A percentile compares a stretch with the other conserved stretches of the same genome.
phyloP scores from a whole-genome alignment of 2,329 filamentous ascomycete genomes.

The Diplodia sapinea region DNA sequence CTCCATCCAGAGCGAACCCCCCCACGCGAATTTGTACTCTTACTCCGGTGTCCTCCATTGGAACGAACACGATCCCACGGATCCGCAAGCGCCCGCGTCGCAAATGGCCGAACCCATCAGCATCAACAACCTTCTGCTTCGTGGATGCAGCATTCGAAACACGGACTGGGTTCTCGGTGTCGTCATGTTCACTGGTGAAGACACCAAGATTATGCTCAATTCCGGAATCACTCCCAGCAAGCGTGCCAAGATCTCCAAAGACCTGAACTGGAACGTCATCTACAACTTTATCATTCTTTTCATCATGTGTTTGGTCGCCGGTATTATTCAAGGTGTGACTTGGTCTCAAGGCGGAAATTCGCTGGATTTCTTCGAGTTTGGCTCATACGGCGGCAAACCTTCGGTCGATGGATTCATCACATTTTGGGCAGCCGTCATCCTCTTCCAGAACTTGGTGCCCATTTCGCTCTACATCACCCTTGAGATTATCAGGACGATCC shows the following conservation, averaged over 20 bases:
- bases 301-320: conserved; percentile 85
- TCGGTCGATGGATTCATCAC: conserved; percentile 89
- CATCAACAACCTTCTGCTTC: conserved; percentile 93
- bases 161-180: conserved; percentile 95
- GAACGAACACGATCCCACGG: conserved; percentile 72
- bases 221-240: conserved; percentile 94
- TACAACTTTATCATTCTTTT: conserved; percentile 94
- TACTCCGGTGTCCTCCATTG: conserved; percentile 91
- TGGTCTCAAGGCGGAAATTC: conserved; percentile 80
- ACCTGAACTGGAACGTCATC: conserved; percentile 96
- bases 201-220: conserved; percentile 99
- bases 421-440: conserved; percentile 92
- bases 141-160: conserved; percentile 91
- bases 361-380: conserved; percentile 81
- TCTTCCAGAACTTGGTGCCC: conserved; percentile 98
- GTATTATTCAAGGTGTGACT: conserved; percentile 80
- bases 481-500: conserved; percentile 90
- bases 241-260: conserved; percentile 85
- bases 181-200: conserved; percentile 91
- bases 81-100: conserved; percentile 66
- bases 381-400: conserved; percentile 75
- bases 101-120: conserved; percentile 91
- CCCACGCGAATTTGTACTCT: conserved; percentile 92
- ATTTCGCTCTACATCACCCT: conserved; percentile 98
- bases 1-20: conserved; percentile 83